These are phyloP conservation scores for Krasilnikovozyma curviuscula DNA, from an alignment of 768 basidiomycete species.

Conservation along the genomic window DNA sequence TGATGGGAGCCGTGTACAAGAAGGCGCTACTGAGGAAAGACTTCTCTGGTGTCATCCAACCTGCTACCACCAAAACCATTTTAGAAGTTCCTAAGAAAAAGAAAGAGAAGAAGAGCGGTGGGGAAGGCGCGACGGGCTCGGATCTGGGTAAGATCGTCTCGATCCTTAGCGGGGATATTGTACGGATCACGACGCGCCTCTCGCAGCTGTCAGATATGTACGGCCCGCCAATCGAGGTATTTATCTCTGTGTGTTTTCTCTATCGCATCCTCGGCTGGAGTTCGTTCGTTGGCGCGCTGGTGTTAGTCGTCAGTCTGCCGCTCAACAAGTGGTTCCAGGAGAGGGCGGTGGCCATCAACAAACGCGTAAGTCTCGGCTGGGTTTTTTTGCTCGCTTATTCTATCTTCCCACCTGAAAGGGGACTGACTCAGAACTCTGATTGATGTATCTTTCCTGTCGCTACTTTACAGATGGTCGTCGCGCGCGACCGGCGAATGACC, in stretches of 20 bases:
- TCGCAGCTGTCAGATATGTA: conserved; percentile 25
- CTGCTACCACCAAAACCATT: neutral
- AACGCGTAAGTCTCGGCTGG: too few relatives aligned
- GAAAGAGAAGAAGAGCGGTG: conserved; percentile 20
- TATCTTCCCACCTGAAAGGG: conserved; percentile 2
- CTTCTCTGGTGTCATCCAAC: conserved; percentile 47
- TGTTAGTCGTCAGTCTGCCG: conserved; percentile 47
- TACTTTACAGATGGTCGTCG: conserved; percentile 37
- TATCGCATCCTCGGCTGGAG: conserved; percentile 52
- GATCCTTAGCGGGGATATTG: conserved; percentile 41
- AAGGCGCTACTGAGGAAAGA: conserved; percentile 68
- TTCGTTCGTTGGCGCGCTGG: conserved; percentile 57
- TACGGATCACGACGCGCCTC: conserved; percentile 6
- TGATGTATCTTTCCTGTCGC: conserved; percentile 18
- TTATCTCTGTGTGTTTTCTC: conserved; percentile 51
- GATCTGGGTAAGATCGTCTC: conserved; percentile 62
- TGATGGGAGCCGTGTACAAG: conserved; percentile 74
- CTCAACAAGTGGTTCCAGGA: conserved; percentile 48
- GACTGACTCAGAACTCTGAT: too few relatives aligned
- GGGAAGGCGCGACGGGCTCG: conserved; percentile 39
- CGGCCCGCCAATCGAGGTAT: conserved; percentile 50
- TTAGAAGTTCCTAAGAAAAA: neutral
- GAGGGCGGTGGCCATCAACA: too few relatives aligned
- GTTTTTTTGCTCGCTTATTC: conserved; percentile 28
- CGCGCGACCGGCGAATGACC: conserved; percentile 57